Base-by-base conservation (phyloP, 169 alveolate species). In the Babesia bigemina region DNA sequence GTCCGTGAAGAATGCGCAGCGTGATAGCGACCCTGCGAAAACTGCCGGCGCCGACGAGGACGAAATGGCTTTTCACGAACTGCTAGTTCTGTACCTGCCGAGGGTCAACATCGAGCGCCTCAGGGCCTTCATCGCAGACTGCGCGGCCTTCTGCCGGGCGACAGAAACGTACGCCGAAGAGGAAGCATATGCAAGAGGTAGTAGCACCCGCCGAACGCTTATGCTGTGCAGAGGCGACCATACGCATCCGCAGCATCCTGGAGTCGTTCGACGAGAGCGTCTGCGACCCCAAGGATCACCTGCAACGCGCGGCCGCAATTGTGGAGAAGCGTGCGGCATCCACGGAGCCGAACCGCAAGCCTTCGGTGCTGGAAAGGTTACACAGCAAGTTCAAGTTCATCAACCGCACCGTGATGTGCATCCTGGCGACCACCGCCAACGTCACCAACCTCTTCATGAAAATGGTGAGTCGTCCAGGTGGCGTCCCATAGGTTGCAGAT, bases 81-180 rank as follows among this genome's bases (percentile, higher is more conserved):
- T 79, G 36, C 70, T 79, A 8, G 39, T 79, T 8, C 33, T 79
- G 63, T 79, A 79, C 61, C 24, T 79, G 70, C 87, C 87, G 24
- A 21, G 75, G 61, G 24, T 79, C 48, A 70, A 63, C 57, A 60
- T 71, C 17, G 56, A 56, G 4, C 56, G 21, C 14, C 52, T 79
- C 50, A 79, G 57, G 73, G 63, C n/a, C 71, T 79, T 63, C 70
- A 70, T 65, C 36, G 21, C 72, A 8, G 11, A 6, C 1, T 79
- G 70, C 36, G 45, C 56, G 42, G 39, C 49, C 28, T 72, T 79
- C 42, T 61, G 36, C 13, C 22, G 48, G 48, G 29, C 55, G 14
- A 33, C 47, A 16, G 56, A 39, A 22, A 22, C 19, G 36, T 16
- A 10, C 28, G 55, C 33, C 26, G 83, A 57, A 0, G 49, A 19